Evolutionary conservation across 2,329 filamentous ascomycete genomes (phyloP).

Genomic region (Geosmithia flava): DNA sequence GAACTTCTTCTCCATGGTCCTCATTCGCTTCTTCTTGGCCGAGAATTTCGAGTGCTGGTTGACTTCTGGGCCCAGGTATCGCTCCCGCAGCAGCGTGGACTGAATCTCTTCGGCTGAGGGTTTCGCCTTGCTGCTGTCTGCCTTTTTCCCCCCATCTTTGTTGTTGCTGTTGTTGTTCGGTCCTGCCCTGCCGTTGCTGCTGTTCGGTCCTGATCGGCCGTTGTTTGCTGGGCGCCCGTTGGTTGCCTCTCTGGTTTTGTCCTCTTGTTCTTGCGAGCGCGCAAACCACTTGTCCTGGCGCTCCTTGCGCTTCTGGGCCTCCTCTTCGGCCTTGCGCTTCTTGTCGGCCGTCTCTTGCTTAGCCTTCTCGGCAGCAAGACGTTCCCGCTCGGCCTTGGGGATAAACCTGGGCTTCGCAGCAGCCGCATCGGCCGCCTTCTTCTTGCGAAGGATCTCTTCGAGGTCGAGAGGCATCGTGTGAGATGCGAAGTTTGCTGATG

Average conservation of each 20-base stretch:
- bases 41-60: slow-evolving; percentile 78
- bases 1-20: slow-evolving; percentile 93
- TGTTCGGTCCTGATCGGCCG: slow-evolving; percentile 91
- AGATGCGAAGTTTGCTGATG: background rate
- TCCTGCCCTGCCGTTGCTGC: slow-evolving; percentile 70
- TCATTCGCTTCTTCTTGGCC: slow-evolving; percentile 87
- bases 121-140: slow-evolving; percentile 21
- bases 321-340: slow-evolving; percentile 30
- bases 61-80: slow-evolving; percentile 85
- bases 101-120: slow-evolving; percentile 51
- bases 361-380: slow-evolving; percentile 65
- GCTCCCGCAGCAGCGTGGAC: slow-evolving; percentile 59
- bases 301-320: slow-evolving; percentile 62
- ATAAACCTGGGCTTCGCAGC: slow-evolving; percentile 82
- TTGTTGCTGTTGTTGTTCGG: slow-evolving; percentile 35
- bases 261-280: slow-evolving; percentile 26
- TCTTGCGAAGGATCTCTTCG: slow-evolving; percentile 74
- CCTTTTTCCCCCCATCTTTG: slow-evolving; percentile 27
- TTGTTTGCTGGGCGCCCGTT: slow-evolving; percentile 45
- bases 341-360: slow-evolving; percentile 55
- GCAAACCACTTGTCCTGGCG: slow-evolving; percentile 33
- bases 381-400: slow-evolving; percentile 71
- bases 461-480: slow-evolving; percentile 49
- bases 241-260: slow-evolving; percentile 22
- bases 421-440: slow-evolving; percentile 74